phyloP scores from a whole-genome alignment of 139 green algal species.

The Zygnema cylindricum region DNA sequence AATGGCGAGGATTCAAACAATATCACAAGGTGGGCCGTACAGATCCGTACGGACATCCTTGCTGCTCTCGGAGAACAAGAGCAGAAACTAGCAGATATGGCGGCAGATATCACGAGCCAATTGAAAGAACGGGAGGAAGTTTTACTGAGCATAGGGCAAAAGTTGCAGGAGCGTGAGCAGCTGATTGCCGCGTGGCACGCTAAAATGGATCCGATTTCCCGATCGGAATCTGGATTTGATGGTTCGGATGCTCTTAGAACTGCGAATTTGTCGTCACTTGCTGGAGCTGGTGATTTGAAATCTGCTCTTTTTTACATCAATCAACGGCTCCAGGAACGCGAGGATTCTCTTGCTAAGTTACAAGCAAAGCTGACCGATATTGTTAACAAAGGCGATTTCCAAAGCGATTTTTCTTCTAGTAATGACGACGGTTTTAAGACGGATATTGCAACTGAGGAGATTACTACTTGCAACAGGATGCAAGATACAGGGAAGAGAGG shows the following conservation, averaged over 20 bases:
- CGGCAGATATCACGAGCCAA: not conserved
- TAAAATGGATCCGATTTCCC: not conserved
- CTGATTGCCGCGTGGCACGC: not conserved
- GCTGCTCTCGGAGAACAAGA: not conserved
- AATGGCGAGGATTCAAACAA: not conserved
- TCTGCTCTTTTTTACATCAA: not conserved
- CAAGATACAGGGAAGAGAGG: constrained; percentile 22
- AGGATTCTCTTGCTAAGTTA: not conserved
- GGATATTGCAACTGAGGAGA: not conserved
- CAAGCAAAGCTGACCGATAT: not conserved
- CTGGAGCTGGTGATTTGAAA: not conserved
- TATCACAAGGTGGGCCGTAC: not conserved
- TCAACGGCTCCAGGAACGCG: not conserved
- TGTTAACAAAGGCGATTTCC: not conserved
- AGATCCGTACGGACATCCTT: not conserved
- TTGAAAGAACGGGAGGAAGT: not conserved
- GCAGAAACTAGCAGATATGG: not conserved
- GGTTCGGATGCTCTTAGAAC: not conserved
- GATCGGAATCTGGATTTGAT: not conserved
- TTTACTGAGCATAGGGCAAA: not conserved
- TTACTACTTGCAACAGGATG: not conserved
- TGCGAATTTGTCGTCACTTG: not conserved
- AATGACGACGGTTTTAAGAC: not conserved
- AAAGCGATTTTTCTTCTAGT: no score
- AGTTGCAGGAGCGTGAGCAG: not conserved